Percentiles rank a stretch among this genome's conserved stretches.
Conservation (phyloP, 805 yeast species). For the Cyberlindnera mrakii region DNA sequence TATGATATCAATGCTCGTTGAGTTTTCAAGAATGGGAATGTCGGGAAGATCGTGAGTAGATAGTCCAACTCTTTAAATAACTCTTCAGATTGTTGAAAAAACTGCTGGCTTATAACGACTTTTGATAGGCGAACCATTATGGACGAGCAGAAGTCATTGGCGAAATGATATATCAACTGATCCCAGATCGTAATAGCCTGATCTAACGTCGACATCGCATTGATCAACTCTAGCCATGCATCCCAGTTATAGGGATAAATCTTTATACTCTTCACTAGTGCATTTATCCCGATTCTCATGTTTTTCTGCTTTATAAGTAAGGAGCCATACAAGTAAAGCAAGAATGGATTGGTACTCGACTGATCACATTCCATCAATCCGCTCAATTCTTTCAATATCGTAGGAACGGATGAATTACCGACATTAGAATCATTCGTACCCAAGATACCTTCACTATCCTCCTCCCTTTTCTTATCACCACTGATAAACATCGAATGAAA, state of each 20-base stretch:
- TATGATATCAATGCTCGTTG: conserved; percentile 81
- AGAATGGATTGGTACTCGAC: conserved; percentile 44
- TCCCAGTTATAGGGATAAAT: conserved; percentile 88
- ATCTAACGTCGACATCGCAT: conserved; percentile 54
- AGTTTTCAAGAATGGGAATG: conserved; percentile 64
- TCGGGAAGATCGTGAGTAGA: conserved; percentile 56
- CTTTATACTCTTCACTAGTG: conserved; percentile 54
- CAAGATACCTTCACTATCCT: conserved; percentile 64
- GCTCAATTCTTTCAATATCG: conserved; percentile 38
- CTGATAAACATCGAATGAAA: conserved; percentile 66
- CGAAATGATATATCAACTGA: conserved; percentile 16
- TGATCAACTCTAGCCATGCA: conserved; percentile 78
- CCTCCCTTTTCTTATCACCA: conserved; percentile 72
- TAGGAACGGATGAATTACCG: conserved; percentile 25
- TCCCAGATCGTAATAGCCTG: conserved; percentile 38
- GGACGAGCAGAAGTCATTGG: conserved; percentile 9
- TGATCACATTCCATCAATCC: conserved; percentile 24
- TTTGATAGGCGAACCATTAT: conserved; percentile 16
- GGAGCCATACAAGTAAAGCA: conserved; percentile 69
- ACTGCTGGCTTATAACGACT: conserved; percentile 49
- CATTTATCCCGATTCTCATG: conserved; percentile 51
- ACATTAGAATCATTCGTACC: conserved; percentile 29
- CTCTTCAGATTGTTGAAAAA: conserved; percentile 61
- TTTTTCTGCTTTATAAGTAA: conserved; percentile 59
- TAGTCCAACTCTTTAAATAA: conserved; percentile 43